These are phyloP conservation scores for Pythium grandisporangium DNA, from an alignment of 352 stramenopile genomes.

Conservation along the genomic window DNA sequence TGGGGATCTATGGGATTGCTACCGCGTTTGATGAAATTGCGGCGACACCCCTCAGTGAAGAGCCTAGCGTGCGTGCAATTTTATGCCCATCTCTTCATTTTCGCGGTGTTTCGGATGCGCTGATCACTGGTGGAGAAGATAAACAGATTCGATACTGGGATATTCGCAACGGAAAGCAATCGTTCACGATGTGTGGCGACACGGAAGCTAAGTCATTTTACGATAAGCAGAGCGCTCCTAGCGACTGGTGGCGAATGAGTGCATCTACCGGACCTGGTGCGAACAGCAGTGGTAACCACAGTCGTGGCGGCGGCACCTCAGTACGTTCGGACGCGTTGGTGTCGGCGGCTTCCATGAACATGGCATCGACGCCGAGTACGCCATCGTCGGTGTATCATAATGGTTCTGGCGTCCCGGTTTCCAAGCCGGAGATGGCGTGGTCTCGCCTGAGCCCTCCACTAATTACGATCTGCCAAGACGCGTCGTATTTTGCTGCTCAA, in stretches of 20 bases:
- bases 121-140: conserved; percentile 94
- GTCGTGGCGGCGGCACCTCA: too few relatives aligned
- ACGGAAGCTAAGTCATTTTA: conserved; percentile 81
- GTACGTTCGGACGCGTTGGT: conserved; percentile 14
- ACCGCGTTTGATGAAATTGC: conserved; percentile 81
- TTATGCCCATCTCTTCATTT: conserved; percentile 85
- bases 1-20: conserved; percentile 74
- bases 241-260: conserved; percentile 81
- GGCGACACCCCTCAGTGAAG: conserved; percentile 55
- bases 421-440: conserved; percentile 82
- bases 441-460: conserved; percentile 76
- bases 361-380: background rate
- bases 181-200: conserved; percentile 89
- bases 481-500: conserved; percentile 50
- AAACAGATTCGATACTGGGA: conserved; percentile 96
- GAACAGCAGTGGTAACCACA: conserved; percentile 11
- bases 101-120: conserved; percentile 60
- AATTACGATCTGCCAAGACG: conserved; percentile 82
- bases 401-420: conserved; percentile 27
- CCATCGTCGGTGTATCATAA: too few relatives aligned
- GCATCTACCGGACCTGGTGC: conserved; percentile 24
- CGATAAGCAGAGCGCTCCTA: conserved; percentile 67
- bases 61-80: conserved; percentile 80
- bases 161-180: conserved; percentile 89
- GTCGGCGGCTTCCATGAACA: conserved; percentile 20